Evolutionary conservation across 1,284 basidiomycete genomes (phyloP).

Genomic region (Cutaneotrichosporon sp.): DNA sequence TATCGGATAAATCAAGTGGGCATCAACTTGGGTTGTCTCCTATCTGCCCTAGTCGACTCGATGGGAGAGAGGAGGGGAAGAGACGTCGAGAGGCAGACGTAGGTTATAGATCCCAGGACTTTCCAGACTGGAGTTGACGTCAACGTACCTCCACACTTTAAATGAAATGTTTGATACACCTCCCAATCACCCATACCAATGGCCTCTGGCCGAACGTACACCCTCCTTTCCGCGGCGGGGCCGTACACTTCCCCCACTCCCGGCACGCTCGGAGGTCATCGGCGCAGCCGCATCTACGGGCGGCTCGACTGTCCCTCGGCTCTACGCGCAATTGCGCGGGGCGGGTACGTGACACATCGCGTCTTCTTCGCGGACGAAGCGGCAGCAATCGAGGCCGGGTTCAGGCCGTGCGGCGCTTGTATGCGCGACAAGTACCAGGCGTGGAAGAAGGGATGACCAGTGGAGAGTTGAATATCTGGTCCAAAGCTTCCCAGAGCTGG

Average conservation of each 20-base stretch:
- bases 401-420: background rate
- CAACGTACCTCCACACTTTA: background rate
- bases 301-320: slow-evolving; percentile 4
- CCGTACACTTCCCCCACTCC: background rate
- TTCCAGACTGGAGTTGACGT: no score
- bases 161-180: background rate
- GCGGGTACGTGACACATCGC: background rate
- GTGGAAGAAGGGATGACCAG: background rate
- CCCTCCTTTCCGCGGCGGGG: background rate
- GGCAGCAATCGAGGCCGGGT: background rate
- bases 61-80: no score
- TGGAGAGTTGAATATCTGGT: no score
- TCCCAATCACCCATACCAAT: background rate
- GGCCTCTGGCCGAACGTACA: background rate
- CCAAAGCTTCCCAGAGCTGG: no score
- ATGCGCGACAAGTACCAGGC: background rate
- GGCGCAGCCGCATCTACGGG: background rate
- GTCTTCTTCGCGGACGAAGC: slow-evolving; percentile 1
- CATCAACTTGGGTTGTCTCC: background rate
- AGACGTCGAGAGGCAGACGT: no score
- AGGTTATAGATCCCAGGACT: no score
- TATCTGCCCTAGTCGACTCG: no score
- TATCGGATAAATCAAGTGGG: background rate
- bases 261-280: background rate
- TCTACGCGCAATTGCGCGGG: background rate